These are phyloP conservation scores for Globisporangium sylvaticum DNA, from an alignment of 352 stramenopile genomes.

Conservation along the genomic window DNA sequence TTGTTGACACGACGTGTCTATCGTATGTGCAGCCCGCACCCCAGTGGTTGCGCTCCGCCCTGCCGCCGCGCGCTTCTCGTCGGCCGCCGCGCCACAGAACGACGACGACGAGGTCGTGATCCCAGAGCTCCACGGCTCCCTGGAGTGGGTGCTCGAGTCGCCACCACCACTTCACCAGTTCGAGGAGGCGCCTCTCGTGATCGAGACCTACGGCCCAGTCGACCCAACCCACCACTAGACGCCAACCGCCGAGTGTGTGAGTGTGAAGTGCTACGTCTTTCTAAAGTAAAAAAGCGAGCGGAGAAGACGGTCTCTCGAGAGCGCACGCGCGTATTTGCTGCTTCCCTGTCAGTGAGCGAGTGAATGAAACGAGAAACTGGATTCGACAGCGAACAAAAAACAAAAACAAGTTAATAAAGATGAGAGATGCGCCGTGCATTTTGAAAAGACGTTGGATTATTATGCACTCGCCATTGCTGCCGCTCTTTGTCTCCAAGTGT, in stretches of 20 bases:
- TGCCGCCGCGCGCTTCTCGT: slow-evolving; percentile 47
- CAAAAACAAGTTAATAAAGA: slow-evolving; percentile 9
- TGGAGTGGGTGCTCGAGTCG: slow-evolving; percentile 84
- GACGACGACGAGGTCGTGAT: slow-evolving; percentile 75
- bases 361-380: not conserved
- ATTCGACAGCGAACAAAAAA: slow-evolving; percentile 3
- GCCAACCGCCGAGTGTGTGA: not conserved
- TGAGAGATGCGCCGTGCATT: slow-evolving; percentile 8
- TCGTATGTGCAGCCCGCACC: slow-evolving; percentile 36
- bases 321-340: not conserved
- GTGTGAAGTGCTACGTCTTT: slow-evolving; percentile 6
- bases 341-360: not conserved
- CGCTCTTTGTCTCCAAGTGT: not conserved
- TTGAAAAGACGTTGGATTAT: not conserved
- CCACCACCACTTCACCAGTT: slow-evolving; percentile 89
- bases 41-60: slow-evolving; percentile 44
- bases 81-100: slow-evolving; percentile 38
- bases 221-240: slow-evolving; percentile 79
- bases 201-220: slow-evolving; percentile 84
- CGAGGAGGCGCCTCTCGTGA: slow-evolving; percentile 82
- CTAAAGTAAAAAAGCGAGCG: slow-evolving; percentile 6
- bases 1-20: not conserved
- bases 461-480: not conserved
- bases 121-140: slow-evolving; percentile 72
- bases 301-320: not conserved